Evolutionary conservation across 371 early-diverging fungal genomes (phyloP), one percentile per base, ranked within the genome.

Genomic region (Basidiobolus meristosporus): DNA sequence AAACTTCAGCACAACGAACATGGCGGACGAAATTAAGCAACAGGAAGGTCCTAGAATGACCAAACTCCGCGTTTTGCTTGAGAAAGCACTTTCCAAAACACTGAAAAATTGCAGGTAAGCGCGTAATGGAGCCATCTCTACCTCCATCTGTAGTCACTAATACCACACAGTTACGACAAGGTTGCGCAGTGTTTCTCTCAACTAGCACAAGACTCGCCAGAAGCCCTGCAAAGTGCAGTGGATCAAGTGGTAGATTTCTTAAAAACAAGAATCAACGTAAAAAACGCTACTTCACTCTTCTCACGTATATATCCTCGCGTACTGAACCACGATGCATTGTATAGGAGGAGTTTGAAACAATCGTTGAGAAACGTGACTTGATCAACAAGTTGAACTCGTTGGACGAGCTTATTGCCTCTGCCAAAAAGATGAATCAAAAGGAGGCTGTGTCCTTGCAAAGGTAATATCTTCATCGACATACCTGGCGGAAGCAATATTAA

Each of bases 21-120:
- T 26, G 26, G 26, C 36, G 3, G 36, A 36, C 6, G 19, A 11
- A 10, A 15, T 19, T 14, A 2, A 10, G 11, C 19, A 14, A 36
- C 36, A 11, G 3, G 36, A 36, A 19, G 19, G 36, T 16, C 19
- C 16, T 36, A 16, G 36, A 19, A 36, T 36, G 36, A 16, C 36
- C 11, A 36, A 21, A 36, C 18, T 36, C 11, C 36, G 36, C 12
- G 36, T 19, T 11, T 11, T 21, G 6, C 19, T 36, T 10, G 11
- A 36, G 16, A 19, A 11, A 36, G 36, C 36, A 17, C 18, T 36
- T 11, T 19, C 36, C 19, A 16, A 21, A 17, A 10, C 36, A 36
- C 36, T 36, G 11, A 36, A 36, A 3, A 14, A 36, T 21, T 36
- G 36, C 18, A 36, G 36, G 36, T 36, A 36, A 36, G 19, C 34